Percentiles rank a stretch among this genome's conserved stretches.
These are phyloP conservation scores for Rhexocercosporidium sp. DNA, from an alignment of 2,329 filamentous ascomycete genomes.

Conservation along the genomic window DNA sequence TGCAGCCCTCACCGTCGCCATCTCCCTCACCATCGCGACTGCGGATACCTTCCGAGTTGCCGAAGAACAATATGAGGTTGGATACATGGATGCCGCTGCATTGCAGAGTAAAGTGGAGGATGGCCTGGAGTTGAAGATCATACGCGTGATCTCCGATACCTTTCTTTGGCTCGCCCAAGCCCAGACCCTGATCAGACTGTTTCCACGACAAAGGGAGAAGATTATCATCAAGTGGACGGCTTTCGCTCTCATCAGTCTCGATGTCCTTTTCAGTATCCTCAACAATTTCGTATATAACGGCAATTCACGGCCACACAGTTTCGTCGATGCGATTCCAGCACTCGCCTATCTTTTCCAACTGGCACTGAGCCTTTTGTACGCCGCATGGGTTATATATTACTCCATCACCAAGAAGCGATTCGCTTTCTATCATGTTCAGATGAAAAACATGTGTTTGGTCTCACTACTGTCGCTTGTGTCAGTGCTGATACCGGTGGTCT, in stretches of 20 bases:
- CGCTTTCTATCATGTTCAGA: constrained; percentile 74
- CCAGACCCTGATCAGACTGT: constrained; percentile 92
- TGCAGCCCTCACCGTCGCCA: constrained; percentile 72
- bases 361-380: constrained; percentile 72
- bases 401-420: constrained; percentile 72
- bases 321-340: constrained; percentile 87
- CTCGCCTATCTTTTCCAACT: constrained; percentile 75
- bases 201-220: constrained; percentile 96
- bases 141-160: constrained; percentile 91
- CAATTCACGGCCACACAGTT: constrained; percentile 70
- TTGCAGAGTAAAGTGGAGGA: constrained; percentile 82
- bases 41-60: constrained; percentile 89
- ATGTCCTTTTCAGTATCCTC: constrained; percentile 87
- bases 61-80: constrained; percentile 77
- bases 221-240: constrained; percentile 99
- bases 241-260: constrained; percentile 88
- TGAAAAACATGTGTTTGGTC: constrained; percentile 73
- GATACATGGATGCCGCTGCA: constrained; percentile 77
- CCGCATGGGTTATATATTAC: constrained; percentile 77
- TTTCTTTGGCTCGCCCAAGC: constrained; percentile 98
- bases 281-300: constrained; percentile 78
- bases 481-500: constrained; percentile 73
- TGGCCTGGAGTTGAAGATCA: constrained; percentile 84
- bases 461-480: constrained; percentile 68
- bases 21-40: constrained; percentile 92